Evolutionary conservation across 2,329 filamentous ascomycete species (phyloP).

Genomic region (Pestalotiopsis sp.): DNA sequence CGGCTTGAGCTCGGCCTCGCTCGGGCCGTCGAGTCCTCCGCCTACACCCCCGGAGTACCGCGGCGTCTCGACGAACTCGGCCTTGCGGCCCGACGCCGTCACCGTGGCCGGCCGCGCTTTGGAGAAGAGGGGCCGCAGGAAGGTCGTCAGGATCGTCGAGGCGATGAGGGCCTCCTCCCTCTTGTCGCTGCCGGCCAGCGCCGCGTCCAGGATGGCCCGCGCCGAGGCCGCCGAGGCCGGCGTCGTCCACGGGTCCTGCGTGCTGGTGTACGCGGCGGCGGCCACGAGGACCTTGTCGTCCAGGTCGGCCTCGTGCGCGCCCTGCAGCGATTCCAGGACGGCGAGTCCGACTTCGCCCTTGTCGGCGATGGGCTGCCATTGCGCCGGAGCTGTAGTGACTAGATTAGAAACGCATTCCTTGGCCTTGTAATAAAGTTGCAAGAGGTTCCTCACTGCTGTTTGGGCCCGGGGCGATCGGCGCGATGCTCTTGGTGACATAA

Average conservation of each 20-base stretch:
- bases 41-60: conserved; percentile 33
- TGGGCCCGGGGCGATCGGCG: background rate
- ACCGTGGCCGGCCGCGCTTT: conserved; percentile 55
- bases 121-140: conserved; percentile 70
- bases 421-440: background rate
- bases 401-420: background rate
- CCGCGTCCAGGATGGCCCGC: conserved; percentile 18
- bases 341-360: background rate
- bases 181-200: background rate
- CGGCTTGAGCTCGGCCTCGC: conserved; percentile 44
- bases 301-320: background rate
- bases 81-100: conserved; percentile 60
- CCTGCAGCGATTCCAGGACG: background rate
- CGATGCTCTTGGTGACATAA: conserved; percentile 6
- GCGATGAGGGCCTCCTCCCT: conserved; percentile 44
- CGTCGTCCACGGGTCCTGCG: conserved; percentile 28
- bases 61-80: conserved; percentile 43
- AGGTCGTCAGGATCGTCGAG: conserved; percentile 60
- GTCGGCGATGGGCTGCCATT: background rate
- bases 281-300: conserved; percentile 29
- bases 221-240: conserved; percentile 17
- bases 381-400: background rate
- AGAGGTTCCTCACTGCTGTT: background rate
- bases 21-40: conserved; percentile 40
- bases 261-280: conserved; percentile 31